Base-by-base conservation (phyloP, 148 eudicot species). In the Amaranthus palmeri region DNA sequence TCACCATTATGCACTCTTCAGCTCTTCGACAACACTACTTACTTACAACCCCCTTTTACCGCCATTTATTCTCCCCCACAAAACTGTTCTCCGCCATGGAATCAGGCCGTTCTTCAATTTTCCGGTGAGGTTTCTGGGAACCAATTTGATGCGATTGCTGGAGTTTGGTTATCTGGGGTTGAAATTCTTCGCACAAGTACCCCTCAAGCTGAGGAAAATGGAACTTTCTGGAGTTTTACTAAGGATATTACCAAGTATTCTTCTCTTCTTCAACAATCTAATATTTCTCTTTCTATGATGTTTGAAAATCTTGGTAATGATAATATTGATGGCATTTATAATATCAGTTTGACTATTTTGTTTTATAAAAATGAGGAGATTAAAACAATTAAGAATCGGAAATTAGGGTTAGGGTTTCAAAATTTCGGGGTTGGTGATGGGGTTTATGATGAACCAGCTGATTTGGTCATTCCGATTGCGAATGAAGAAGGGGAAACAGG, bases 101-200 rank as follows among this genome's bases (percentile, higher is more conserved):
- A 87, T 61, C 54, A 58, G 79, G 81, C 76, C 68, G 85, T 85
- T 52, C 80, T 91, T 65, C 78, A 80, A 14, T 65, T 92, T 12
- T 72, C 77, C 36, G 96, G 70, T 56, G 47, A 78, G 36, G 76
- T 77, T 52, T 49, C 61, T 6, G 96, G 96, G 4, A 78, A 82
- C 0, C 91, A 91, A 74, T 85, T 84, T 72, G 96, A 89, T 64
- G 91, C 90, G 46, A 85, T 93, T 67, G 92, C 86, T 67, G 96
- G 79, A 10, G 85, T 91, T 11, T 89, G 92, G 92, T 78, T 91
- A 5, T 81, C 43, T 73, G 96, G 96, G 4, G 88, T 62, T 15
- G 98, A 93, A 85, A 55, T 93, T 44, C 88, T 93, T 53, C 89
- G 98, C 7, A 88, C 98, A 46, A 87, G 91, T 75, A 93, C 98